Base-by-base conservation (phyloP, 805 yeast genomes). In the Starmera dryadoides region DNA sequence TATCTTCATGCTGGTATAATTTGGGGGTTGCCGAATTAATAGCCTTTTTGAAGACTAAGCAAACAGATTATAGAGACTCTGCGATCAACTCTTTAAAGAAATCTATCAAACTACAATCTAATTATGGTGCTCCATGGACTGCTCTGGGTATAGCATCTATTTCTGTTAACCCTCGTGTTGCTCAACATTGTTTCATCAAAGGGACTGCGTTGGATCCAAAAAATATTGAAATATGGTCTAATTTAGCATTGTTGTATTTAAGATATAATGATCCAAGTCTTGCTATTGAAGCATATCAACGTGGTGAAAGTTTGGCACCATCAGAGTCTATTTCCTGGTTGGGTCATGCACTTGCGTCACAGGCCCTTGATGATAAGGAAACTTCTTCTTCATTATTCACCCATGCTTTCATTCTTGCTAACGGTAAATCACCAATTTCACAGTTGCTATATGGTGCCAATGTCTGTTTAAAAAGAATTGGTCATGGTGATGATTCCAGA, bases 121-220 rank as follows among this genome's bases (percentile, higher is more conserved):
- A 71, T 41, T 84, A 82, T 45, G 66, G 82, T 2, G 78, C 73
- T 16, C 78, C 78, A 42, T 93, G 99, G 99, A 68, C 76, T 38
- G 81, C 85, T 0, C 66, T 91, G 22, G 98, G 98, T 12, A 72
- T 82, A 41, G 83, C 88, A 0, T 75, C 86, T 7, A 69, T 80
- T 39, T 62, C 76, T 3, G 59, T 68, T 4, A 83, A 78, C 46
- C 80, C 91, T 0, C 71, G 74, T 35, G 83, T 86, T 6, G 69
- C 97, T 0, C 99, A 93, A 60, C 99, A 93, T 62, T 87, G 96
- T 57, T 86, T 85, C 50, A 84, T 93, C 49, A 82, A 86, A 45
- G 89, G 97, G 1, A 62, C 80, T 2, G 69, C 85, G 0, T 60
- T 88, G 30, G 81, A 85, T 35, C 75, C 84, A 6, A 75, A 76